Evolutionary conservation across 140 eudicot genomes (phyloP), one percentile per base, ranked within the genome.

Genomic region (Anethum foeniculum): DNA sequence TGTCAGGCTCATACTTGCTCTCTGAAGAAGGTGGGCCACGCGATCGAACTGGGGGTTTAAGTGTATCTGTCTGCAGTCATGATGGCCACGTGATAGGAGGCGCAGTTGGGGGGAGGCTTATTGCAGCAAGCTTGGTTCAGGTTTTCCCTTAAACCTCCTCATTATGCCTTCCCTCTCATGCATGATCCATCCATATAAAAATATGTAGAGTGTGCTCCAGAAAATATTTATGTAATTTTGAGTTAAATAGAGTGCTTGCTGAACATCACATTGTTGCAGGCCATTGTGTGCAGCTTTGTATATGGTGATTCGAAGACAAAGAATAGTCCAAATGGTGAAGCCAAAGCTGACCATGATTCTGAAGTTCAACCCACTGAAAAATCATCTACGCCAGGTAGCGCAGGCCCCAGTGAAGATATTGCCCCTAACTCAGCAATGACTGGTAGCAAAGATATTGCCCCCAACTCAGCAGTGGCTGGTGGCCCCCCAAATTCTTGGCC

Each of bases 21-120:
- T 84, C 93, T 58, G 97, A 92, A 54, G 80, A 80, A 18, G 93
- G 97, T 32, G 88, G 96, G 28, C 84, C 89, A n/a, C 88, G 87
- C 74, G 79, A 92, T 41, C 91, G 98, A 51, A 92, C 96, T 27
- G 98, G 98, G 27, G 97, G 98, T 75, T 78, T 94, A 38, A 94
- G 93, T 76, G 90, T 94, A 39, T 94, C 97, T 4, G 86, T 94
- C 74, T 89, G 97, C 78, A 90, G 95, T 80, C 88, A 88, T 14
- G 97, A 92, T 81, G 97, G 98, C 77, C 96, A 87, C 21, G 90
- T 94, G 34, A 80, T 94, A n/a, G 97, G 98, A 18, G 98, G 98
- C 77, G 91, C 93, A 67, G 81, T 94, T 19, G 97, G 92, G 12
- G 98, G 98, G 23, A 87, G 88, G 82, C 96, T 94, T 51, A 83